Conservation (phyloP, 2,329 filamentous ascomycete genomes). For the Sclerotinia subarctica region DNA sequence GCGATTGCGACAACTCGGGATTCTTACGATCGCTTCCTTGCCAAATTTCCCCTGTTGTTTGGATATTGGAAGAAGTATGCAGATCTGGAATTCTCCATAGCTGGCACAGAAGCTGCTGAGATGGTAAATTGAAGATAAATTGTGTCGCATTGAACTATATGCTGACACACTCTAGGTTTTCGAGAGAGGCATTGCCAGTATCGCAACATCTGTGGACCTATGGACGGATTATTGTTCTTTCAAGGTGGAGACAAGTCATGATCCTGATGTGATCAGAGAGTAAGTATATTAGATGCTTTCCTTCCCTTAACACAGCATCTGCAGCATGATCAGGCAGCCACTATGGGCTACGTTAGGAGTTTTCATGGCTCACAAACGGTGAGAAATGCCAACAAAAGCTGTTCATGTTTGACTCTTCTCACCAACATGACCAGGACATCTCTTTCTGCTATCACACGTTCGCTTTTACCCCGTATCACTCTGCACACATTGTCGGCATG, state of each 20-base stretch:
- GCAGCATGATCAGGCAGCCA: conserved; percentile 39
- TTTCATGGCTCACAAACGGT: conserved; percentile 56
- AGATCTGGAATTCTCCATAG: conserved; percentile 94
- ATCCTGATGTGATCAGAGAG: conserved; percentile 95
- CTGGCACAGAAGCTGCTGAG: conserved; percentile 92
- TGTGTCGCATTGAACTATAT: not conserved
- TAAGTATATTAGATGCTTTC: conserved; percentile 78
- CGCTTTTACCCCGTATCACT: conserved; percentile 43
- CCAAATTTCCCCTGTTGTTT: conserved; percentile 92
- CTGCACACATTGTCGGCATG: conserved; percentile 40
- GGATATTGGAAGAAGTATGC: conserved; percentile 99
- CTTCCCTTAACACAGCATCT: conserved; percentile 59
- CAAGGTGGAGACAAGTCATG: conserved; percentile 96
- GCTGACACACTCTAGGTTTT: conserved; percentile 64
- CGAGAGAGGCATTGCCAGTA: conserved; percentile 89
- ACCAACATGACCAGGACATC: conserved; percentile 63
- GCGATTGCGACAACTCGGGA: conserved; percentile 83
- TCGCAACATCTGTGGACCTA: conserved; percentile 89
- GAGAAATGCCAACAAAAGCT: conserved; percentile 66
- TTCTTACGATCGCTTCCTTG: conserved; percentile 87
- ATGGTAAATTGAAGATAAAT: conserved; percentile 60
- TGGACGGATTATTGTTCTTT: conserved; percentile 98
- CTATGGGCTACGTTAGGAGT: conserved; percentile 32
- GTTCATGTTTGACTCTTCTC: conserved; percentile 58
- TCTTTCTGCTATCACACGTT: conserved; percentile 48